Evolutionary conservation across 2,329 filamentous ascomycete species (phyloP).

Genomic region (Juglanconis sp.): DNA sequence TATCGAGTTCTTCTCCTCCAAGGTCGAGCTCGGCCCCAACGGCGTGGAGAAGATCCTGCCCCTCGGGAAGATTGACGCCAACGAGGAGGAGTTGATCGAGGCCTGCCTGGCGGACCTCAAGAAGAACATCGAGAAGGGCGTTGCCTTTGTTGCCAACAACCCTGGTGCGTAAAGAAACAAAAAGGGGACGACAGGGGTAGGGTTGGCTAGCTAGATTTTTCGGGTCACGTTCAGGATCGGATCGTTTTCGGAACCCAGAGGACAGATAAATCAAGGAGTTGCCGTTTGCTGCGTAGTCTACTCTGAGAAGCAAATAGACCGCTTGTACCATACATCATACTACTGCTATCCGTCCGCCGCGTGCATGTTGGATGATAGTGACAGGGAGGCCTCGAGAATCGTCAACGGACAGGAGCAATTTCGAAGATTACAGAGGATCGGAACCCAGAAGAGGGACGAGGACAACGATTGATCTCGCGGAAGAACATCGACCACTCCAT

Average conservation of each 20-base stretch:
- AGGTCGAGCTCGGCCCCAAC: constrained; percentile 92
- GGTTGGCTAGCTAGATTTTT: background rate
- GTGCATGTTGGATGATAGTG: background rate
- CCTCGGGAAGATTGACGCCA: constrained; percentile 77
- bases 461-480: too few relatives aligned
- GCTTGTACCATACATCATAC: background rate
- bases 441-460: too few relatives aligned
- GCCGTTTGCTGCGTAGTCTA: constrained; percentile 12
- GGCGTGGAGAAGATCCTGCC: constrained; percentile 92
- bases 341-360: background rate
- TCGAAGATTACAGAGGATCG: too few relatives aligned
- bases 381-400: background rate
- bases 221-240: background rate
- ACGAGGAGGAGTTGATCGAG: constrained; percentile 88
- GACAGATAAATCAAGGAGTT: constrained; percentile 5
- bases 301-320: constrained; percentile 12
- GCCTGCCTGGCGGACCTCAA: constrained; percentile 79
- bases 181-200: background rate
- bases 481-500: too few relatives aligned
- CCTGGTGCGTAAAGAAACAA: constrained; percentile 53
- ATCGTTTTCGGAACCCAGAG: background rate
- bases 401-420: background rate
- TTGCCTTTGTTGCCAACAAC: constrained; percentile 57
- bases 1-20: constrained; percentile 93
- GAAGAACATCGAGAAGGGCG: constrained; percentile 95